A percentile compares a stretch with the other conserved stretches of the same genome.
Conservation (phyloP, 148 eudicot species). For the Salicornia ramosissima region DNA sequence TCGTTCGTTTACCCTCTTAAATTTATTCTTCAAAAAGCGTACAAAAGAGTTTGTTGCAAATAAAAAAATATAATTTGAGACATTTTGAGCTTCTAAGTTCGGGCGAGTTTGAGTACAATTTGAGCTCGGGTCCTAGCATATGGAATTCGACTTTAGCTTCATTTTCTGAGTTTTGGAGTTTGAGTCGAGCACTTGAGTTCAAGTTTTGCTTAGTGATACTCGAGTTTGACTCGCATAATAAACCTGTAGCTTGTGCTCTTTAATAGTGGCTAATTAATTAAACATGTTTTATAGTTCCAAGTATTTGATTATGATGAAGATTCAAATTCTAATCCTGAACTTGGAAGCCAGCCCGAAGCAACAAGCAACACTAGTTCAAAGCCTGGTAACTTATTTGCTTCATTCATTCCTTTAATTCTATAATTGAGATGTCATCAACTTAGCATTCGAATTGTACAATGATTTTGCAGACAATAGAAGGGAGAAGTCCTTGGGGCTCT, state of each 20-base stretch:
- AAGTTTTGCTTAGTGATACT: too few species aligned
- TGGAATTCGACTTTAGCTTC: too few species aligned
- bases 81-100: too few species aligned
- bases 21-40: too few species aligned
- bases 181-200: too few species aligned
- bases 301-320: conserved; percentile 66
- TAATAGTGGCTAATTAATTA: background rate
- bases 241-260: background rate
- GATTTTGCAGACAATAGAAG: conserved; percentile 62
- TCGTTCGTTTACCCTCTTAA: too few species aligned
- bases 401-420: background rate
- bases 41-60: too few species aligned
- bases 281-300: conserved; percentile 25
- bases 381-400: conserved; percentile 42
- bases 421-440: background rate
- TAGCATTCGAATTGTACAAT: background rate
- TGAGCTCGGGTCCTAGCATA: too few species aligned
- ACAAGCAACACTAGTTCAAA: conserved; percentile 36
- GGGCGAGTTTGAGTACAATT: too few species aligned
- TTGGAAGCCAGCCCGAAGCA: conserved; percentile 51
- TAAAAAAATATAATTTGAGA: too few species aligned
- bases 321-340: conserved; percentile 36
- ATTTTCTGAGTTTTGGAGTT: too few species aligned
- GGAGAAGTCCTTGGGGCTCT: conserved; percentile 89
- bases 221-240: background rate